These are phyloP conservation scores for Scheffersomyces cryptocercus DNA, from an alignment of 1,139 yeast genomes.

Conservation along the genomic window DNA sequence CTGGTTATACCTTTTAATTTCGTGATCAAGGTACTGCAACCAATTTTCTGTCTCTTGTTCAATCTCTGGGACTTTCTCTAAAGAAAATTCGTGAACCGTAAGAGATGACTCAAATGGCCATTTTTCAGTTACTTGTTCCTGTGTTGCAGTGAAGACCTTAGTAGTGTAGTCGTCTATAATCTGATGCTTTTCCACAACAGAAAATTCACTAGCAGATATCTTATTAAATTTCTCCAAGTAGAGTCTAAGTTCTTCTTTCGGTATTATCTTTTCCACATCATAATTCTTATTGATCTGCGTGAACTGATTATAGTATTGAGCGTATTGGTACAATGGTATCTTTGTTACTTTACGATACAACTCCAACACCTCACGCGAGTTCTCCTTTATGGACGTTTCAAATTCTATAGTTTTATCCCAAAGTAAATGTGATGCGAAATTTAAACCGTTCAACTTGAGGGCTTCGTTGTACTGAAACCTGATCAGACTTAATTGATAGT, in stretches of 20 bases:
- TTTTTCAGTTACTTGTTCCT: constrained; percentile 49
- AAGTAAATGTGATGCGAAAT: constrained; percentile 60
- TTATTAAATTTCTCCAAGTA: constrained; percentile 26
- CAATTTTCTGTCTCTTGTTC: constrained; percentile 46
- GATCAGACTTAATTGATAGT: constrained; percentile 24
- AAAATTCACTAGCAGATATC: constrained; percentile 22
- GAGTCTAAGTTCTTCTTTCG: constrained; percentile 16
- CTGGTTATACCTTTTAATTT: constrained; percentile 22
- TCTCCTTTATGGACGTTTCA: constrained; percentile 29
- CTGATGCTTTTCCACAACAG: constrained; percentile 34
- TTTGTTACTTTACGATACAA: constrained; percentile 45
- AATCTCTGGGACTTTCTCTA: constrained; percentile 21
- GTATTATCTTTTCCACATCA: constrained; percentile 31
- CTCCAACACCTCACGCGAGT: constrained; percentile 20
- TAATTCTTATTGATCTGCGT: constrained; percentile 41
- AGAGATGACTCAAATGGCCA: constrained; percentile 66
- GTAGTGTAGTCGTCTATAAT: constrained; percentile 45
- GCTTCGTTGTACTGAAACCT: constrained; percentile 43
- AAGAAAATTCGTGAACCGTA: constrained; percentile 43
- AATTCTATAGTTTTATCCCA: constrained; percentile 67
- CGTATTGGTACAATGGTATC: constrained; percentile 70
- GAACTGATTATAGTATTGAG: constrained; percentile 59
- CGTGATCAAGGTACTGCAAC: constrained; percentile 52
- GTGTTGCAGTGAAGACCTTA: constrained; percentile 46
- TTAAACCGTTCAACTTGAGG: constrained; percentile 45